These are phyloP conservation scores for Picochlorum sp. DNA, from an alignment of 139 green algal genomes.

Conservation along the genomic window DNA sequence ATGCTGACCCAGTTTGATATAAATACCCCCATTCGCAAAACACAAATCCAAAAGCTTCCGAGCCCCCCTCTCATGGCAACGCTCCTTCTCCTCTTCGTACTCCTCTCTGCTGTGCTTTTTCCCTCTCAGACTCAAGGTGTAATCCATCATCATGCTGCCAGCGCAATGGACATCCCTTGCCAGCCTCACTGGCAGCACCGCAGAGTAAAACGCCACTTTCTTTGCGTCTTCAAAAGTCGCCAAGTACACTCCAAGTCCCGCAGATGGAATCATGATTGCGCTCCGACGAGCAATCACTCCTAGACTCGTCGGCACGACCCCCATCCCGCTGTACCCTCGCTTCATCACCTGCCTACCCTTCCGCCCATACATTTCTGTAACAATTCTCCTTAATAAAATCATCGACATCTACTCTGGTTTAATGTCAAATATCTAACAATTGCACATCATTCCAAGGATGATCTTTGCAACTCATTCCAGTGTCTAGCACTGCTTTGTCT, in stretches of 20 bases:
- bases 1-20: conserved; percentile 68
- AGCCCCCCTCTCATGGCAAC: conserved; percentile 48
- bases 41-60: conserved; percentile 51
- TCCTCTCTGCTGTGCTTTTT: conserved; percentile 13
- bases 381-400: neutral
- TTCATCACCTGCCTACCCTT: neutral
- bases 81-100: conserved; percentile 9
- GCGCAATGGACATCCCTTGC: conserved; percentile 13
- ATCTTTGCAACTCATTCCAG: no score
- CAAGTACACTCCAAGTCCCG: conserved; percentile 4
- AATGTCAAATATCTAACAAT: no score
- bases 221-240: conserved; percentile 1
- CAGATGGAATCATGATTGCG: neutral
- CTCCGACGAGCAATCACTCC: neutral
- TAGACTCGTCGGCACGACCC: no score
- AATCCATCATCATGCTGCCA: conserved; percentile 30
- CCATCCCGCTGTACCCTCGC: neutral
- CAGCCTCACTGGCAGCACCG: conserved; percentile 10
- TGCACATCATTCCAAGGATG: no score
- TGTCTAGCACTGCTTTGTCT: neutral
- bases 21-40: conserved; percentile 78
- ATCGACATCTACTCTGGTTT: neutral
- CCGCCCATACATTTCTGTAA: neutral
- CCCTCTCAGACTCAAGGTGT: conserved; percentile 31
- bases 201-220: conserved; percentile 5